phyloP scores from a whole-genome alignment of 495 filamentous ascomycete species.

The Podospora bellae-mahoneyi region DNA sequence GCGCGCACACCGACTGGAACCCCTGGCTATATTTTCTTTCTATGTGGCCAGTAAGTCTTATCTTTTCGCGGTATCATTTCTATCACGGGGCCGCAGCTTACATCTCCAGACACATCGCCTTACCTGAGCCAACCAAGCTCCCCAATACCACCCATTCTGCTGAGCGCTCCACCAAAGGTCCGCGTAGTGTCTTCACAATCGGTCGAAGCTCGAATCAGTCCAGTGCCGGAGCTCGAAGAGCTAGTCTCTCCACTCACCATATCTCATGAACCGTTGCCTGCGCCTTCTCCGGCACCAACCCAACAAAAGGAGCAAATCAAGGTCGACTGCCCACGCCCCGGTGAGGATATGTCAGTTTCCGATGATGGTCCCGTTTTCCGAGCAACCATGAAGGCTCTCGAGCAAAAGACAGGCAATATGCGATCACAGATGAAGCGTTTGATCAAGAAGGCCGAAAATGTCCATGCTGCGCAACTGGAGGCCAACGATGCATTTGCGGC shows the following conservation, averaged over 20 bases:
- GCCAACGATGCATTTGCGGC: slow-evolving; percentile 80
- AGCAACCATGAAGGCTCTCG: slow-evolving; percentile 92
- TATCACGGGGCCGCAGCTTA: not conserved
- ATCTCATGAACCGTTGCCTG: slow-evolving; percentile 41
- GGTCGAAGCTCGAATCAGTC: slow-evolving; percentile 71
- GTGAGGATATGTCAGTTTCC: slow-evolving; percentile 77
- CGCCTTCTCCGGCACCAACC: slow-evolving; percentile 33
- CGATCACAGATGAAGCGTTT: slow-evolving; percentile 92
- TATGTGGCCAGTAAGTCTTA: slow-evolving; percentile 75
- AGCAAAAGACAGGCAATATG: slow-evolving; percentile 97
- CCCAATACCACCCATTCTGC: slow-evolving; percentile 64
- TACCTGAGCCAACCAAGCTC: slow-evolving; percentile 47
- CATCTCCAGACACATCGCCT: slow-evolving; percentile 33
- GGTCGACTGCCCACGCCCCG: slow-evolving; percentile 83
- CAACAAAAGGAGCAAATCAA: slow-evolving; percentile 60
- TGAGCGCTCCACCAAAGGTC: slow-evolving; percentile 69
- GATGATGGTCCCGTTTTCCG: slow-evolving; percentile 96
- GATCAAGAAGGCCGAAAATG: slow-evolving; percentile 83
- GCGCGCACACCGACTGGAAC: slow-evolving; percentile 80
- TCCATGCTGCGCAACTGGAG: slow-evolving; percentile 69
- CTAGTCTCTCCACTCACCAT: slow-evolving; percentile 63
- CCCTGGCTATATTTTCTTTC: slow-evolving; percentile 87
- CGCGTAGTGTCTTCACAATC: slow-evolving; percentile 81
- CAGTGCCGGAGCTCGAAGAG: slow-evolving; percentile 54
- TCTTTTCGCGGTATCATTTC: not conserved